phyloP scores from a whole-genome alignment of 2,329 filamentous ascomycete genomes.

The Mariannaea sp. region DNA sequence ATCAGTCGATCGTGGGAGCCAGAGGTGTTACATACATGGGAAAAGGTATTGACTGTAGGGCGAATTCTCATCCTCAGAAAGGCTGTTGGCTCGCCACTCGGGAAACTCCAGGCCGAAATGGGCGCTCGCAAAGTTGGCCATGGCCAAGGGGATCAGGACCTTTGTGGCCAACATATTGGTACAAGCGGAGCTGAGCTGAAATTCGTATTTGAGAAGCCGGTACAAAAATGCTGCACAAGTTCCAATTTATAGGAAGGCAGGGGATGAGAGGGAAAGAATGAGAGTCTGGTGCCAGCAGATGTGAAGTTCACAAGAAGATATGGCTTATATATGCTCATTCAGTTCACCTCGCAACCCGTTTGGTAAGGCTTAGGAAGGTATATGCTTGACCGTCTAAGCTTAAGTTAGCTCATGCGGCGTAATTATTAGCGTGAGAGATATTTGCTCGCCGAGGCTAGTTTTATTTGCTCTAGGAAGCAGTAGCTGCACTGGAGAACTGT shows the following conservation, averaged over 20 bases:
- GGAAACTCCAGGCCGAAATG: constrained; percentile 57
- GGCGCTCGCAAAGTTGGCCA: constrained; percentile 47
- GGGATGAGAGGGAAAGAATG: neutral
- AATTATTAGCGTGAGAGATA: constrained; percentile 17
- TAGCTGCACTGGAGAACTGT: neutral
- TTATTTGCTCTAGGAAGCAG: too few relatives aligned
- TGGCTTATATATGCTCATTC: constrained; percentile 9
- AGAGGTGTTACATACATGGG: constrained; percentile 51
- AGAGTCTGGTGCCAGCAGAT: neutral
- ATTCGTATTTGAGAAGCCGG: neutral
- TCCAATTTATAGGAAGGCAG: neutral
- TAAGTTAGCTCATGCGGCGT: constrained; percentile 4
- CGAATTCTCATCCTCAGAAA: constrained; percentile 43
- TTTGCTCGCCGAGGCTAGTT: constrained; percentile 2
- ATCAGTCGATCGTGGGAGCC: neutral
- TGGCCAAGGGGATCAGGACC: constrained; percentile 43
- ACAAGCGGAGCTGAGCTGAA: neutral
- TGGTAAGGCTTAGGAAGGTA: neutral
- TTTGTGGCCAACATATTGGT: constrained; percentile 40
- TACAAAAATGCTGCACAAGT: neutral
- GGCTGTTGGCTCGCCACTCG: constrained; percentile 54
- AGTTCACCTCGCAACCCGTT: neutral
- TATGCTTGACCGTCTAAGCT: constrained; percentile 19
- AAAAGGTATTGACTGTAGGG: constrained; percentile 55
- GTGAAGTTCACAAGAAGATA: neutral